Evolutionary conservation across 257 asterid genomes (phyloP).

Genomic region (Plantago ovata): DNA sequence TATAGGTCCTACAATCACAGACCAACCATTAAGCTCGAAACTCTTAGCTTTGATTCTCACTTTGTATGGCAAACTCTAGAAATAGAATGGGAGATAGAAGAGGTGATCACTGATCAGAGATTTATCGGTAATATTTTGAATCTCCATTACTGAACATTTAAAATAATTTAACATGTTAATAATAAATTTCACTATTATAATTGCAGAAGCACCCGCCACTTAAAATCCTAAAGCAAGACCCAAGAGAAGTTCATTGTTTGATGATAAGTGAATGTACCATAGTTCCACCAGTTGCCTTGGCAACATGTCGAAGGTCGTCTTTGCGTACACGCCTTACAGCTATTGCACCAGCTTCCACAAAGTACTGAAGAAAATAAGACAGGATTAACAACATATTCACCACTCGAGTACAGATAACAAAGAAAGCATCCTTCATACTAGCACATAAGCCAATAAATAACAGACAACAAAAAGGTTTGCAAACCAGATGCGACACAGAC

Average conservation of each 20-base stretch:
- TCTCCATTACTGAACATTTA: not conserved
- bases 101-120: too few relatives aligned
- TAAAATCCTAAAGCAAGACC: constrained; percentile 6
- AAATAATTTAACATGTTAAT: constrained; percentile 3
- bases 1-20: too few relatives aligned
- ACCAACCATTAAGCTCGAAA: too few relatives aligned
- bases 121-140: not conserved
- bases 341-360: constrained; percentile 94
- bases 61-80: too few relatives aligned
- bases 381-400: constrained; percentile 4
- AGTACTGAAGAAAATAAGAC: constrained; percentile 51
- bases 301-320: constrained; percentile 91
- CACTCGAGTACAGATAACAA: not conserved
- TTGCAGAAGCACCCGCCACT: not conserved
- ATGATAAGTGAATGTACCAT: constrained; percentile 48
- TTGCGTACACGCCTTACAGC: constrained; percentile 94
- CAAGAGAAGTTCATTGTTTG: not conserved
- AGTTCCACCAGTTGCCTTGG: constrained; percentile 92
- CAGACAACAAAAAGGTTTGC: not conserved
- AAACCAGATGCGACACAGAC: too few relatives aligned
- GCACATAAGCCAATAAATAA: not conserved
- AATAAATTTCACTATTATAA: not conserved
- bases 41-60: too few relatives aligned
- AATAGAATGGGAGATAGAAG: too few relatives aligned
- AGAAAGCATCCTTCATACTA: not conserved